These are phyloP conservation scores for Cladophialophora carrionii DNA, from an alignment of 2,329 filamentous ascomycete genomes.

Conservation along the genomic window DNA sequence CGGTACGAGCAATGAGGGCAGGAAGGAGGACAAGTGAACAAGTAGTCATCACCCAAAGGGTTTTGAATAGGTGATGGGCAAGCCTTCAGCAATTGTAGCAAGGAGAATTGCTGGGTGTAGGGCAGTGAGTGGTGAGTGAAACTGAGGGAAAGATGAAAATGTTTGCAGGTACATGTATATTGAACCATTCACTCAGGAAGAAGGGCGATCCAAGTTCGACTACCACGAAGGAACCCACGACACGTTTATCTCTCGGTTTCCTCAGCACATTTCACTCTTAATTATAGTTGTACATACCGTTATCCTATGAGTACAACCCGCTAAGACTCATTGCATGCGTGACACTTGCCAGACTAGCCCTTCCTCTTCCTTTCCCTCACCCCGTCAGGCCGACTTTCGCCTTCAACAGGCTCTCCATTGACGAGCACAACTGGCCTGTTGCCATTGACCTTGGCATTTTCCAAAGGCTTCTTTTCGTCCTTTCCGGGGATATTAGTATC, in stretches of 20 bases:
- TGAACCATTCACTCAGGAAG: too few relatives aligned
- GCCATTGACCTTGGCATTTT: constrained; percentile 21
- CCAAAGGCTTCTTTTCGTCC: constrained; percentile 13
- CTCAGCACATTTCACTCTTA: background rate
- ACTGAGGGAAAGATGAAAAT: background rate
- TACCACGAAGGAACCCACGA: background rate
- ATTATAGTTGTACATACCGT: constrained; percentile 8
- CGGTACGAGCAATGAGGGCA: background rate
- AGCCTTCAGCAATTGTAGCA: background rate
- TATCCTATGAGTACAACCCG: background rate
- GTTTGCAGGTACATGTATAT: too few relatives aligned
- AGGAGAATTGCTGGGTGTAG: background rate
- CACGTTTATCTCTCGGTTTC: background rate
- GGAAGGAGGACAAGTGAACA: background rate
- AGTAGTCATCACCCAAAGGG: background rate
- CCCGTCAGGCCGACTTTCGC: constrained; percentile 38
- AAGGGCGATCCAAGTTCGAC: too few relatives aligned
- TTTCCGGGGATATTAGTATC: constrained; percentile 31
- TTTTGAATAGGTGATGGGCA: background rate
- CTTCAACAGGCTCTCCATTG: constrained; percentile 46
- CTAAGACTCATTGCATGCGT: background rate
- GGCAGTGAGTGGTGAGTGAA: background rate
- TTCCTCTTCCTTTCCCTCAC: constrained; percentile 39
- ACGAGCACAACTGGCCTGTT: constrained; percentile 41
- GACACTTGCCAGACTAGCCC: constrained; percentile 17